Conservation (phyloP, 2,329 filamentous ascomycete genomes). For the Stachybotrys chartarum region DNA sequence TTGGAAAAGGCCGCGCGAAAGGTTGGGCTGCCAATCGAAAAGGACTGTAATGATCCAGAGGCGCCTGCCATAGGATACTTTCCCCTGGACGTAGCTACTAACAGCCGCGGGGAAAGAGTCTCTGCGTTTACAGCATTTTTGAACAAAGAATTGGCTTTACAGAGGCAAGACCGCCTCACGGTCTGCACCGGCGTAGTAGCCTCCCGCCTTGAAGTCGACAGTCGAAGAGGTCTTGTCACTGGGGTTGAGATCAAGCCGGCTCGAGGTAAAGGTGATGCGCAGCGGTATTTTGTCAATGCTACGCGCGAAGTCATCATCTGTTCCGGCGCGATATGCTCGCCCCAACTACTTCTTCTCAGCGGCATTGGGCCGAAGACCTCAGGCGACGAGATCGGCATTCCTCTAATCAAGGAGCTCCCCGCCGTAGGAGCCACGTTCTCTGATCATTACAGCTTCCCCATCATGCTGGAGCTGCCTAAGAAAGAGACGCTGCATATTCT, state of each 20-base stretch:
- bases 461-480: neutral
- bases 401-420: slow-evolving; percentile 41
- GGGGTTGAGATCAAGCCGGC: neutral
- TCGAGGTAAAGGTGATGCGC: too few relatives aligned
- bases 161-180: slow-evolving; percentile 13
- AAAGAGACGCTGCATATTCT: neutral
- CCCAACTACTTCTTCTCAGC: slow-evolving; percentile 39
- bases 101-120: slow-evolving; percentile 12
- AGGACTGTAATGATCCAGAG: slow-evolving; percentile 18
- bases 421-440: slow-evolving; percentile 17
- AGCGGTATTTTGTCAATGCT: neutral
- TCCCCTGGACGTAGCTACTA: slow-evolving; percentile 18
- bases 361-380: slow-evolving; percentile 32
- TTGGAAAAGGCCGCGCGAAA: slow-evolving; percentile 14
- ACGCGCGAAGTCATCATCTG: slow-evolving; percentile 3
- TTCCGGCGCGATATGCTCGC: slow-evolving; percentile 2
- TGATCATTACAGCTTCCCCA: neutral
- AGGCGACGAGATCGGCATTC: slow-evolving; percentile 23
- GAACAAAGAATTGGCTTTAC: slow-evolving; percentile 9
- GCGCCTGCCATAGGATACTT: slow-evolving; percentile 20
- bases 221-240: neutral
- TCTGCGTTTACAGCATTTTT: slow-evolving; percentile 20
- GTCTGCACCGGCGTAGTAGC: slow-evolving; percentile 21
- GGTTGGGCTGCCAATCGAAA: slow-evolving; percentile 15
- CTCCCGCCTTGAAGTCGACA: slow-evolving; percentile 15